Conservation (phyloP, 306 rosid genomes). For the Ammopiptanthus mongolicus region DNA sequence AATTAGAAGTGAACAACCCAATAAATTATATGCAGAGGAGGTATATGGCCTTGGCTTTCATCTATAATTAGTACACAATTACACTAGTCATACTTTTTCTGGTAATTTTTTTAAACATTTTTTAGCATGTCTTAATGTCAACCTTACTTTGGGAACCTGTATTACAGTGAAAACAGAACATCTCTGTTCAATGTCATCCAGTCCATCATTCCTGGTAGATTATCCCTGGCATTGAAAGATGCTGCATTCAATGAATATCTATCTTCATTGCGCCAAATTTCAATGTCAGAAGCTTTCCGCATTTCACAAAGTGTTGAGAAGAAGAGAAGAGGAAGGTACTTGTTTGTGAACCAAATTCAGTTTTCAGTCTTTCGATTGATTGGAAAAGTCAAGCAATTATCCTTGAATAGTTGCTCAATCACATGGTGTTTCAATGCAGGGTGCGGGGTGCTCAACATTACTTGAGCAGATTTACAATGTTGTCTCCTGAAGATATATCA, state of each 20-base stretch:
- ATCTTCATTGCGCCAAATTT: constrained; percentile 59
- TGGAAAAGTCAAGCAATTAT: neutral
- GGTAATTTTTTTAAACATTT: neutral
- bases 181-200: constrained; percentile 39
- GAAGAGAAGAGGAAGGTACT: constrained; percentile 66
- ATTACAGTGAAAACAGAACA: constrained; percentile 53
- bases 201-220: constrained; percentile 55
- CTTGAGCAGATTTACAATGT: constrained; percentile 49
- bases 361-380: constrained; percentile 3
- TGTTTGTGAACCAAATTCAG: neutral
- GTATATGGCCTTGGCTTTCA: constrained; percentile 35
- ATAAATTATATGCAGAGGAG: constrained; percentile 35
- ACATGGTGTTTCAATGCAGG: constrained; percentile 47
- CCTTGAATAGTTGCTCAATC: constrained; percentile 23
- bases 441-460: constrained; percentile 64
- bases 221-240: constrained; percentile 46
- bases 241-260: constrained; percentile 59
- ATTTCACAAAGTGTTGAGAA: constrained; percentile 40
- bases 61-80: neutral
- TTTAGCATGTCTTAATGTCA: constrained; percentile 1
- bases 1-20: constrained; percentile 30
- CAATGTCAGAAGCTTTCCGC: constrained; percentile 69
- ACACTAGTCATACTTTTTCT: neutral
- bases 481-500: constrained; percentile 61
- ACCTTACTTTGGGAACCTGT: constrained; percentile 18